Conservation (phyloP, 1,284 basidiomycete species). For the Moesziomyces globuligerus region DNA sequence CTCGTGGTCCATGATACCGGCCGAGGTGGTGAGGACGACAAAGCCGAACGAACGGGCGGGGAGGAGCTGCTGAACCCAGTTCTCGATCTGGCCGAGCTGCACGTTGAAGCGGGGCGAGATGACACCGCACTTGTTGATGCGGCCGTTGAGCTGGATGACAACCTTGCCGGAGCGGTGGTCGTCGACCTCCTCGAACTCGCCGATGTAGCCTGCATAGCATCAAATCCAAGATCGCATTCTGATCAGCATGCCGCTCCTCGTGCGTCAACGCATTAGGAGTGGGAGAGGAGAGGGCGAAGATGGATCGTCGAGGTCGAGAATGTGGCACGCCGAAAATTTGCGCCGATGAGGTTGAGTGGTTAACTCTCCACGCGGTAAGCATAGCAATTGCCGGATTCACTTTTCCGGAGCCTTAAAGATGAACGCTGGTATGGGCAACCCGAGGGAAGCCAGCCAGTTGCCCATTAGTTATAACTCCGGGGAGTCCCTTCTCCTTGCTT, state of each 20-base stretch:
- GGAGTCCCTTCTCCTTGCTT: not conserved
- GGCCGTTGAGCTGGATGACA: conserved; percentile 96
- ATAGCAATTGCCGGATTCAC: conserved; percentile 52
- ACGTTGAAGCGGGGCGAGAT: conserved; percentile 99
- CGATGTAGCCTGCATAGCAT: conserved; percentile 83
- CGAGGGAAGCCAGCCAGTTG: conserved; percentile 43
- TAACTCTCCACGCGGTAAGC: conserved; percentile 46
- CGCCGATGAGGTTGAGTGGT: conserved; percentile 33
- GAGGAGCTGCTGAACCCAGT: conserved; percentile 72
- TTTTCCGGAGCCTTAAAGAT: conserved; percentile 67
- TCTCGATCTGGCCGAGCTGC: conserved; percentile 89
- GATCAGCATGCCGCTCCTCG: conserved; percentile 2
- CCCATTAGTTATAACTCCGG: conserved; percentile 67
- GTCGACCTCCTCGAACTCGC: conserved; percentile 99
- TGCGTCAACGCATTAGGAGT: conserved; percentile 1
- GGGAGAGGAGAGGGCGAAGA: not conserved
- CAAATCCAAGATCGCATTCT: not conserved
- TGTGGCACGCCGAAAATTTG: conserved; percentile 56
- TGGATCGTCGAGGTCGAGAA: not conserved
- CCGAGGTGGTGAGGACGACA: conserved; percentile 96
- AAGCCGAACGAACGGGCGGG: conserved; percentile 88
- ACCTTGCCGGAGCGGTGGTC: conserved; percentile 99
- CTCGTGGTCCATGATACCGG: conserved; percentile 98
- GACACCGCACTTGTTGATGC: conserved; percentile 96
- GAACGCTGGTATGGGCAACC: conserved; percentile 48